A percentile compares a stretch with the other conserved stretches of the same genome.
phyloP scores from a whole-genome alignment of 345 rosid species.

The Hypericum androsaemum region DNA sequence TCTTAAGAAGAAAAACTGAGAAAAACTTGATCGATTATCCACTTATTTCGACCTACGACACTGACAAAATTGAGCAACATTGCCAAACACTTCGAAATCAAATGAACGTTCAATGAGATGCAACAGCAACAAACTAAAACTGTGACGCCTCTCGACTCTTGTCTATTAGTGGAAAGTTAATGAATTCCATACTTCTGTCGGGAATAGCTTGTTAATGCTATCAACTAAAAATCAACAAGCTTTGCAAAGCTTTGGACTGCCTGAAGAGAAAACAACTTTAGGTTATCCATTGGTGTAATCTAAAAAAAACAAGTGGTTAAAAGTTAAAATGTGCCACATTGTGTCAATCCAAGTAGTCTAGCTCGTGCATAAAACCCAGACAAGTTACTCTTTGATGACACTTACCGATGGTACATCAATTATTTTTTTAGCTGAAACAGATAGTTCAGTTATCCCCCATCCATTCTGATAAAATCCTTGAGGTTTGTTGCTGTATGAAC shows the following conservation, averaged over 20 bases:
- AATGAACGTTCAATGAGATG: too few species aligned
- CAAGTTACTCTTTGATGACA: constrained; percentile 13
- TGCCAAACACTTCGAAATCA: too few species aligned
- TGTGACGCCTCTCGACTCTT: too few species aligned
- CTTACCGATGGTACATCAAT: constrained; percentile 64
- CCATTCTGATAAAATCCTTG: constrained; percentile 39
- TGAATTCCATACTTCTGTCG: not conserved
- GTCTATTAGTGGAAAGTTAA: too few species aligned
- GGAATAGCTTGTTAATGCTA: not conserved
- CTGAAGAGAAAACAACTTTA: not conserved
- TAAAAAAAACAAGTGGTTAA: constrained; percentile 32
- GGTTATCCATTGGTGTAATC: constrained; percentile 12
- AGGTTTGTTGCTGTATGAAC: constrained; percentile 32
- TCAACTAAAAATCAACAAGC: not conserved
- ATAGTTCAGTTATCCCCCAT: constrained; percentile 77
- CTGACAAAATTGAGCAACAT: too few species aligned
- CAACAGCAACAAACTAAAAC: too few species aligned
- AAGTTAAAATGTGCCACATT: not conserved
- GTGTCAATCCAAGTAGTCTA: not conserved
- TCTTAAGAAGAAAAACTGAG: not conserved
- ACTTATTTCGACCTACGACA: too few species aligned
- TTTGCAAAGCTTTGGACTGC: too few species aligned
- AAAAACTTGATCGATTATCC: too few species aligned
- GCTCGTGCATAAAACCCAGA: constrained; percentile 9
- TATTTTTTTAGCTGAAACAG: constrained; percentile 90